Evolutionary conservation across 2,329 filamentous ascomycete species (phyloP).

Genomic region (Aspergillus ochraceoroseus): DNA sequence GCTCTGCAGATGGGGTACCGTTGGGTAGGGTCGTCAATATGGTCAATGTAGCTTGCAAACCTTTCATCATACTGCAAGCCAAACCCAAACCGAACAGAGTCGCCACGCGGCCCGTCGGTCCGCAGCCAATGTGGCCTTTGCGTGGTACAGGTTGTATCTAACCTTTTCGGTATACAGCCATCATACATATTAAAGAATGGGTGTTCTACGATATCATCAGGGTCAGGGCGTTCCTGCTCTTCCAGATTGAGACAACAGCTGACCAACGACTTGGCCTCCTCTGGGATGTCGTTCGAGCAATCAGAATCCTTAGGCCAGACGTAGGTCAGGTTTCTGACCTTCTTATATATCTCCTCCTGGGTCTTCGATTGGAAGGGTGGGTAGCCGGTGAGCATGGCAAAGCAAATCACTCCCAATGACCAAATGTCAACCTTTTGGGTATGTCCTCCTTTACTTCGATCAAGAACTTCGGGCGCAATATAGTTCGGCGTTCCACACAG

Average conservation of each 20-base stretch:
- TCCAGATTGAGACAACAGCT: conserved; percentile 46
- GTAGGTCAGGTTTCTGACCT: conserved; percentile 47
- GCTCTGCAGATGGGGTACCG: conserved; percentile 40
- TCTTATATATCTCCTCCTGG: conserved; percentile 50
- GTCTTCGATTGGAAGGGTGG: conserved; percentile 85
- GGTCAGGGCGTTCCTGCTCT: conserved; percentile 47
- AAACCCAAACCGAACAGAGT: conserved; percentile 42
- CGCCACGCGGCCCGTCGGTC: conserved; percentile 44
- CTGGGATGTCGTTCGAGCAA: conserved; percentile 44
- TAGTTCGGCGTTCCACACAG: conserved; percentile 98
- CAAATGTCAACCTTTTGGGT: conserved; percentile 98
- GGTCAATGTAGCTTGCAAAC: conserved; percentile 33
- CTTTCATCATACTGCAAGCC: conserved; percentile 43
- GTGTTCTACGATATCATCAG: conserved; percentile 49
- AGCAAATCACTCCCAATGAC: conserved; percentile 96
- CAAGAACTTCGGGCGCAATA: conserved; percentile 91
- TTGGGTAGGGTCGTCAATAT: conserved; percentile 36
- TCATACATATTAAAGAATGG: conserved; percentile 49
- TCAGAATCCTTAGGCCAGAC: conserved; percentile 47
- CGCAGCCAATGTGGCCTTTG: conserved; percentile 44
- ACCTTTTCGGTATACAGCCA: conserved; percentile 44
- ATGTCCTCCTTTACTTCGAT: conserved; percentile 89
- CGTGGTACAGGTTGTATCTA: conserved; percentile 40
- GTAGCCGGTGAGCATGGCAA: conserved; percentile 93
- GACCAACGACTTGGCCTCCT: conserved; percentile 48